Evolutionary conservation across 140 eudicot genomes (phyloP).

Genomic region (Erigeron philadelphicus): DNA sequence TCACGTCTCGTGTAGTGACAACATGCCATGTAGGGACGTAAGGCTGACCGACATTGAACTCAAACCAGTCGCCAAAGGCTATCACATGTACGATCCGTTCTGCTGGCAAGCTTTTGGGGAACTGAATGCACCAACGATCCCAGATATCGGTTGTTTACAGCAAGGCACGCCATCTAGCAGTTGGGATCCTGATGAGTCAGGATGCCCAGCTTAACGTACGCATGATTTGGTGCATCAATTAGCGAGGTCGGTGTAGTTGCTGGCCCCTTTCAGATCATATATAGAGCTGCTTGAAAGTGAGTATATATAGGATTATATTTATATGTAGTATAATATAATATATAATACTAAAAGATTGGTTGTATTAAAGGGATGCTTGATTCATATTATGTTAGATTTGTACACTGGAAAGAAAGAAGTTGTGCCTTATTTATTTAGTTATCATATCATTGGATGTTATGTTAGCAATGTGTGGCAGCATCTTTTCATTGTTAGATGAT

Average conservation of each 20-base stretch:
- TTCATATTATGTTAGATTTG: constrained; percentile 20
- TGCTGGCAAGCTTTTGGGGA: constrained; percentile 89
- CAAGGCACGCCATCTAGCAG: constrained; percentile 63
- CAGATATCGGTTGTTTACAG: constrained; percentile 61
- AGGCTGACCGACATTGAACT: constrained; percentile 58
- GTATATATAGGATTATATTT: constrained; percentile 16
- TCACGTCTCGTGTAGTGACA: constrained; percentile 86
- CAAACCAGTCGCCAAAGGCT: constrained; percentile 52
- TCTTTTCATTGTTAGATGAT: constrained; percentile 17
- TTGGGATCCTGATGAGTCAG: constrained; percentile 49
- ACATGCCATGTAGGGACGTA: constrained; percentile 71
- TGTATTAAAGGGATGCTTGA: constrained; percentile 27
- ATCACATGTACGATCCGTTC: constrained; percentile 63
- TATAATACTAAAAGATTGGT: constrained; percentile 17
- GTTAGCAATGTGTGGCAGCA: constrained; percentile 7
- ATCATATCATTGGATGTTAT: not conserved
- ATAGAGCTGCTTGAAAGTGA: constrained; percentile 26
- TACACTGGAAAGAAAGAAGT: constrained; percentile 12
- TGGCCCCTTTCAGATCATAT: constrained; percentile 43
- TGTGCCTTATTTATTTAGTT: not conserved
- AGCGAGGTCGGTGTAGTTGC: constrained; percentile 52
- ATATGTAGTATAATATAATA: constrained; percentile 23
- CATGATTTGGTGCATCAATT: constrained; percentile 30
- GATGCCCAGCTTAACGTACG: constrained; percentile 39
- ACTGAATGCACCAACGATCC: constrained; percentile 50